Percentiles rank a stretch among this genome's conserved stretches.
Evolutionary conservation across 2,329 filamentous ascomycete species (phyloP).

Genomic region (Microsporum audouinii): DNA sequence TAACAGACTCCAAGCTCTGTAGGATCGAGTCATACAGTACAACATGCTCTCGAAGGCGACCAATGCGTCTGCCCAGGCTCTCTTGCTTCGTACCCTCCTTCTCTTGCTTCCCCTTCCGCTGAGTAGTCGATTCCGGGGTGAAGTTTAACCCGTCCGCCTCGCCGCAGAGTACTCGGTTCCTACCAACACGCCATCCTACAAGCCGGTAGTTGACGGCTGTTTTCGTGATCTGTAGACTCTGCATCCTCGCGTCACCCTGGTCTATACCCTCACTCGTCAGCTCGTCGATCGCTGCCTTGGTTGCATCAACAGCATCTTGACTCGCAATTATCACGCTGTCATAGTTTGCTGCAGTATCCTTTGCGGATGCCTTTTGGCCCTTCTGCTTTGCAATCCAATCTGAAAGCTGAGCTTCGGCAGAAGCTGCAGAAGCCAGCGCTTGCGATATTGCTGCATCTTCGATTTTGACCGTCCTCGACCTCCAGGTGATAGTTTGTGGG

Average conservation of each 20-base stretch:
- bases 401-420: constrained; percentile 43
- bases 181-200: constrained; percentile 86
- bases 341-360: constrained; percentile 71
- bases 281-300: constrained; percentile 87
- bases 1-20: constrained; percentile 81
- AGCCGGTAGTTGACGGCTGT: constrained; percentile 91
- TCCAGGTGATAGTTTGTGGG: constrained; percentile 72
- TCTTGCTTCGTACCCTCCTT: constrained; percentile 50
- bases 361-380: constrained; percentile 31
- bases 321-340: constrained; percentile 81
- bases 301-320: constrained; percentile 88
- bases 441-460: constrained; percentile 88
- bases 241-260: constrained; percentile 75
- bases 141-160: constrained; percentile 56
- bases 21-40: constrained; percentile 85
- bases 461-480: constrained; percentile 71
- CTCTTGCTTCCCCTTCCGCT: constrained; percentile 34
- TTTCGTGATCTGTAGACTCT: constrained; percentile 80
- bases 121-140: constrained; percentile 40
- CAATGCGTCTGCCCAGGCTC: constrained; percentile 61
- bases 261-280: constrained; percentile 70
- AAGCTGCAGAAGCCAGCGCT: constrained; percentile 59
- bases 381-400: constrained; percentile 35
- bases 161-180: constrained; percentile 83
- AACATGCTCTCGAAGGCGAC: constrained; percentile 70